Base-by-base conservation (phyloP, 2,329 filamentous ascomycete species). In the Phialophora chinensis region DNA sequence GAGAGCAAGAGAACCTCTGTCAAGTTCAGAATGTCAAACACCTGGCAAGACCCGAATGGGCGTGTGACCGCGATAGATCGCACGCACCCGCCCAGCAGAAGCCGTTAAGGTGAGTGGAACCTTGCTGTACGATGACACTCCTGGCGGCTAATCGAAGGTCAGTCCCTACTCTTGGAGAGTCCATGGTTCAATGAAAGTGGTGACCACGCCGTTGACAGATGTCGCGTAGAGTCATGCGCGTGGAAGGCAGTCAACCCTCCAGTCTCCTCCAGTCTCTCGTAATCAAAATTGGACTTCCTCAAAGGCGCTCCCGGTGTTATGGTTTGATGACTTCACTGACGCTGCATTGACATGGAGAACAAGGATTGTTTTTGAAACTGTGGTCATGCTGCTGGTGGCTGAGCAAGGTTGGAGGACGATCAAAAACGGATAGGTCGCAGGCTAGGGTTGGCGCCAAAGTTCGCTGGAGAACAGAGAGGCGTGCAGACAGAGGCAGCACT, bases 1-100 rank as follows among this genome's bases (percentile, higher is more conserved):
- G 42, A 65, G 4, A 42, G 27, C 11, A 66, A 60, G 42, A 64
- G 71, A n/a, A 49, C 55, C 5, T 65, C 63, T 23, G 54, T 68
- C 17, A 31, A 35, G 11, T 54, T 62, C 44, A 66, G 53, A 20
- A 55, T 31, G 29, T 25, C 53, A 29, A 11, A 12, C 3, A 25
- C 10, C 29, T 55, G 53, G 53, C 53, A 25, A 20, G 53, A 55
- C 14, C 53, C 53, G 6, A 44, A 52, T 52, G 49, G 25, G 49
- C 49, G 25, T 1, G 14, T 5, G 17, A 52, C 49, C n/a, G 14
- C 42, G 44, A 50, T 14, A 42, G 38, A 14, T 7, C 31, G 38
- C 23, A 3, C 12, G 1, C 14, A 35, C n/a, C 44, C 8, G 20
- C 4, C 44, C 10, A 29, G 20, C 27, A 29, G 49, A 14, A 53